phyloP scores from a whole-genome alignment of 352 stramenopile species.

The Phytophthora ohioensis region DNA sequence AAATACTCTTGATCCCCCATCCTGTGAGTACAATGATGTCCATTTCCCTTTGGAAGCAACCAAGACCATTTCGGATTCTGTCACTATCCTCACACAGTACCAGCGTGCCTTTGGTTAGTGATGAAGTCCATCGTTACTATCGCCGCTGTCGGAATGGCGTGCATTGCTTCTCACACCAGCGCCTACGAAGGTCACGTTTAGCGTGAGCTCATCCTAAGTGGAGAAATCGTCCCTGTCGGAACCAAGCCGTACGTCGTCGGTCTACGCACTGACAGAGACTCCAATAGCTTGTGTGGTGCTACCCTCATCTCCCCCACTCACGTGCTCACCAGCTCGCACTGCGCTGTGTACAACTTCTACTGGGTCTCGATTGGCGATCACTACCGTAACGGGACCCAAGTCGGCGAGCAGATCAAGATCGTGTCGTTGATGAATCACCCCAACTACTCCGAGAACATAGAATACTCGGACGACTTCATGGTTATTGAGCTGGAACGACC shows the following conservation, averaged over 20 bases:
- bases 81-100: neutral
- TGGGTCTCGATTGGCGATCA: conserved; percentile 67
- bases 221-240: conserved; percentile 37
- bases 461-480: conserved; percentile 56
- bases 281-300: conserved; percentile 41
- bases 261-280: conserved; percentile 13
- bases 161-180: neutral
- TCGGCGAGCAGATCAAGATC: conserved; percentile 61
- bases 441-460: conserved; percentile 42
- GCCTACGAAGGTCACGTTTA: neutral
- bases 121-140: conserved; percentile 10
- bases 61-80: conserved; percentile 15
- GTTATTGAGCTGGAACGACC: conserved; percentile 59
- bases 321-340: conserved; percentile 57
- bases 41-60: neutral
- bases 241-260: conserved; percentile 46
- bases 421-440: conserved; percentile 58
- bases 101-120: neutral
- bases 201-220: conserved; percentile 44
- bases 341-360: conserved; percentile 41
- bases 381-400: conserved; percentile 50
- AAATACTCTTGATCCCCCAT: no score
- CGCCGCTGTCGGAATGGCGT: no score
- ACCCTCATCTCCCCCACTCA: conserved; percentile 60
- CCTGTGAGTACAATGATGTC: no score